Conservation (phyloP, 2,329 filamentous ascomycete species). For the Colletotrichum sp. region DNA sequence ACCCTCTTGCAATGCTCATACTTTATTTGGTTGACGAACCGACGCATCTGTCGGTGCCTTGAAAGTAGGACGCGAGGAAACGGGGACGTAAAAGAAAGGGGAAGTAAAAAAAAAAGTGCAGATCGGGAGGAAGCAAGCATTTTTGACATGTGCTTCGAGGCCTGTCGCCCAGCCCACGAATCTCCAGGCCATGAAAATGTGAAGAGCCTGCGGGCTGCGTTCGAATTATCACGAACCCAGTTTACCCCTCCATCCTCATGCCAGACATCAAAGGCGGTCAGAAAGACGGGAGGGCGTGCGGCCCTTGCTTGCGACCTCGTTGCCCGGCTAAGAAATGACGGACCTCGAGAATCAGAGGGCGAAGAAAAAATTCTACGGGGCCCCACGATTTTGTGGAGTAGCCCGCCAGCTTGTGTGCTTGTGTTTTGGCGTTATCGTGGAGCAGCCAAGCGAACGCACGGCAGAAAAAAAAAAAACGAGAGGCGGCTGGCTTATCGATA, state of each 20-base stretch:
- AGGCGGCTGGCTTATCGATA: conserved; percentile 1
- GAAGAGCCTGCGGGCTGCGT: not conserved
- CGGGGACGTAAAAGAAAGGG: not conserved
- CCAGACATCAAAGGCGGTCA: not conserved
- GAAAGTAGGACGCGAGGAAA: not conserved
- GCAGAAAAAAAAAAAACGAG: not conserved
- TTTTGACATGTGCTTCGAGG: not conserved
- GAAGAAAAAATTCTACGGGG: conserved; percentile 13
- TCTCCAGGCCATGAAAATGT: not conserved
- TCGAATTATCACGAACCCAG: not conserved
- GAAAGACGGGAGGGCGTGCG: conserved; percentile 10
- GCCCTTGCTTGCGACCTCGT: conserved; percentile 9
- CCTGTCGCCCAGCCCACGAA: not conserved
- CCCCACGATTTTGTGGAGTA: conserved; percentile 18
- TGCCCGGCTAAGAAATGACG: conserved; percentile 3
- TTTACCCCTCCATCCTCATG: not conserved
- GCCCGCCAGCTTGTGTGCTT: not conserved
- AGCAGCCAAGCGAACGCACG: not conserved
- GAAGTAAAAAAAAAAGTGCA: not conserved
- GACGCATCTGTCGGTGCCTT: not conserved
- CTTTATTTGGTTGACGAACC: not conserved
- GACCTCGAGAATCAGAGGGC: not conserved
- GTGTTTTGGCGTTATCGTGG: not conserved
- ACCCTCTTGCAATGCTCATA: not conserved
- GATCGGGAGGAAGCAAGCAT: not conserved